Conservation (phyloP, 768 basidiomycete species). For the Boletus edulis region DNA sequence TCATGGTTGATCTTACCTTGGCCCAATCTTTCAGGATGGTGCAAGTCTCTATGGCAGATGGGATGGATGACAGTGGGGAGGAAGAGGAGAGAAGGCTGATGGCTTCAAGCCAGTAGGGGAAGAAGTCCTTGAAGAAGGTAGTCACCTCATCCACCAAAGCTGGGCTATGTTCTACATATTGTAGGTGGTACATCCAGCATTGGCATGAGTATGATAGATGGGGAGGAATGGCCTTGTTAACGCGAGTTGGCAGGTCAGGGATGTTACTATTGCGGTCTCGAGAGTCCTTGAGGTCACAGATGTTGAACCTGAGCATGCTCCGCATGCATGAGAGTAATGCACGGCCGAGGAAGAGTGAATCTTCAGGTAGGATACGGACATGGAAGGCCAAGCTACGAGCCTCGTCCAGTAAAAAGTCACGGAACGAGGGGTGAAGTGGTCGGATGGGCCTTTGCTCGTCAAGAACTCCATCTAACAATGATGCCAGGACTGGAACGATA, state of each 20-base stretch:
- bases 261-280: neutral
- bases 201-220: neutral
- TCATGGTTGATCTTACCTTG: neutral
- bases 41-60: neutral
- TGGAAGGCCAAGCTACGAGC: neutral
- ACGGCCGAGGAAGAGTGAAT: neutral
- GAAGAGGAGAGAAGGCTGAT: conserved; percentile 17
- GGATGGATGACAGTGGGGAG: neutral
- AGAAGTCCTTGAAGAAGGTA: conserved; percentile 2
- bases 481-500: neutral
- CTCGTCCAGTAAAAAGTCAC: neutral
- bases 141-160: neutral
- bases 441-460: neutral
- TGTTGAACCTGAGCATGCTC: neutral
- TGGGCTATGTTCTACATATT: neutral
- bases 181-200: conserved; percentile 1
- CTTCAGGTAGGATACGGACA: neutral
- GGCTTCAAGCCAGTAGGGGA: conserved; percentile 23
- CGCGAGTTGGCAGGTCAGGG: neutral
- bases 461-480: neutral
- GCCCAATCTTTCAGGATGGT: neutral
- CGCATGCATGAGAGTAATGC: neutral
- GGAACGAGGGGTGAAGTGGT: neutral
- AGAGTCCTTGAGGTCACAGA: neutral
- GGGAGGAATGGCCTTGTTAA: neutral